Conservation (phyloP, 2,329 filamentous ascomycete genomes). For the Arthrobotrys conoides region DNA sequence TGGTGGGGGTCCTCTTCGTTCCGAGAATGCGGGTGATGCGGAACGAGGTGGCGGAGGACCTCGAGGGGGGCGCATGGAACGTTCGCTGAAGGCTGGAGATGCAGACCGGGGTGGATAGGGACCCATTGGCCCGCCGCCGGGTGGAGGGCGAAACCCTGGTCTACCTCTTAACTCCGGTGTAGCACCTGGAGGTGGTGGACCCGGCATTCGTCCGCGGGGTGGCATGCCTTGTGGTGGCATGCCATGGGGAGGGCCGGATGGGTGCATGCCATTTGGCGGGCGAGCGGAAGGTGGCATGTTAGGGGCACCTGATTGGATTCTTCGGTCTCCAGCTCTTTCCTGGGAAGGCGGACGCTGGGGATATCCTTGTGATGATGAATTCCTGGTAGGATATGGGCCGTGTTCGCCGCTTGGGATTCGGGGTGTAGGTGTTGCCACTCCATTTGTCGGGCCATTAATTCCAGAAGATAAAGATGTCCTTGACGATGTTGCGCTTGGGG, state of each 20-base stretch:
- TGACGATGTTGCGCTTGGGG: conserved; percentile 41
- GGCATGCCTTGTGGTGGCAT: conserved; percentile 37
- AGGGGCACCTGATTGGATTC: conserved; percentile 32
- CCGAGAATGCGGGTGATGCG: conserved; percentile 53
- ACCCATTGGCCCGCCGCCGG: conserved; percentile 51
- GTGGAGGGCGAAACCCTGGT: conserved; percentile 47
- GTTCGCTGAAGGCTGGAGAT: conserved; percentile 55
- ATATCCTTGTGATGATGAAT: conserved; percentile 50
- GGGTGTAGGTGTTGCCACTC: conserved; percentile 2
- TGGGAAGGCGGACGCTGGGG: conserved; percentile 42
- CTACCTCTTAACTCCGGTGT: conserved; percentile 42
- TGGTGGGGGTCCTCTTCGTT: conserved; percentile 46
- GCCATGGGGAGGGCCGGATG: conserved; percentile 11
- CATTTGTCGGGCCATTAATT: conserved; percentile 31
- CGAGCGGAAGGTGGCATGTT: conserved; percentile 23
- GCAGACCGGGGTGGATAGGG: conserved; percentile 51
- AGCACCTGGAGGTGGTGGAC: conserved; percentile 17
- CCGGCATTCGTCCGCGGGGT: conserved; percentile 15
- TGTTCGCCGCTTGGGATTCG: conserved; percentile 51
- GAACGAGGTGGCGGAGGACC: conserved; percentile 47
- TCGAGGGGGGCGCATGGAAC: conserved; percentile 47
- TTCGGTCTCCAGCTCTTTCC: conserved; percentile 15
- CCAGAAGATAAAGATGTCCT: conserved; percentile 49
- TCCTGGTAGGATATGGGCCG: conserved; percentile 28
- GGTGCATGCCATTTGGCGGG: conserved; percentile 28